Evolutionary conservation across 768 basidiomycete species (phyloP).

Genomic region (Phanerochaete sordida): DNA sequence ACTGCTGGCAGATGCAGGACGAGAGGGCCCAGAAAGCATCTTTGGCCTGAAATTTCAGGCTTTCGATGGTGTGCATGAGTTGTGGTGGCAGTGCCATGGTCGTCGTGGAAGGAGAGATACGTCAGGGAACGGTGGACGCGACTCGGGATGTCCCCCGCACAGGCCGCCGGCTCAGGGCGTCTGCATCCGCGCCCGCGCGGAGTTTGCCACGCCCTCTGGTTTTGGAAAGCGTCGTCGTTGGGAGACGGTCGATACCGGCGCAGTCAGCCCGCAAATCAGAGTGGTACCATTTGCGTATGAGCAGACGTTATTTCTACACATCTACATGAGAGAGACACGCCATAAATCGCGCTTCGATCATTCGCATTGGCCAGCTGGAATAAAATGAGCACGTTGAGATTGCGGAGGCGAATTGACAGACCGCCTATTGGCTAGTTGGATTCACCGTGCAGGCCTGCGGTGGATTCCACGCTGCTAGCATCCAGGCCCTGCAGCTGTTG

Average conservation of each 20-base stretch:
- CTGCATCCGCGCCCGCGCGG: background rate
- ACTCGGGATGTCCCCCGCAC: background rate
- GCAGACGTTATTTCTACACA: no score
- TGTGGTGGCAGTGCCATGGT: constrained; percentile 23
- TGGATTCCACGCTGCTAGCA: no score
- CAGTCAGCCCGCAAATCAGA: no score
- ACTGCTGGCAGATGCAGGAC: constrained; percentile 75
- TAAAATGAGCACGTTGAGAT: no score
- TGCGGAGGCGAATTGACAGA: no score
- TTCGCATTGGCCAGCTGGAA: no score
- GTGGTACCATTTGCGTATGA: no score
- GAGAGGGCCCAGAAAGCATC: constrained; percentile 82
- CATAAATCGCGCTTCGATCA: no score
- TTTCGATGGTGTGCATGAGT: constrained; percentile 23
- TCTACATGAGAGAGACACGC: no score
- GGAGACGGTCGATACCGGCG: background rate
- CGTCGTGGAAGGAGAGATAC: background rate
- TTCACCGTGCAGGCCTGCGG: no score
- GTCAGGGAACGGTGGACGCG: constrained; percentile 3
- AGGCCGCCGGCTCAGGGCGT: background rate
- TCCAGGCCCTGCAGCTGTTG: background rate
- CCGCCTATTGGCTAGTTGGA: no score
- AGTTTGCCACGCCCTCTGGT: background rate
- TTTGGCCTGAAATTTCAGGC: constrained; percentile 51
- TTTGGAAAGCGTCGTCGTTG: background rate